Percentiles rank a stretch among this genome's conserved stretches.
These are phyloP conservation scores for Echinochloa phyllopogon DNA, from an alignment of 176 grass and related monocot genomes.

Conservation along the genomic window DNA sequence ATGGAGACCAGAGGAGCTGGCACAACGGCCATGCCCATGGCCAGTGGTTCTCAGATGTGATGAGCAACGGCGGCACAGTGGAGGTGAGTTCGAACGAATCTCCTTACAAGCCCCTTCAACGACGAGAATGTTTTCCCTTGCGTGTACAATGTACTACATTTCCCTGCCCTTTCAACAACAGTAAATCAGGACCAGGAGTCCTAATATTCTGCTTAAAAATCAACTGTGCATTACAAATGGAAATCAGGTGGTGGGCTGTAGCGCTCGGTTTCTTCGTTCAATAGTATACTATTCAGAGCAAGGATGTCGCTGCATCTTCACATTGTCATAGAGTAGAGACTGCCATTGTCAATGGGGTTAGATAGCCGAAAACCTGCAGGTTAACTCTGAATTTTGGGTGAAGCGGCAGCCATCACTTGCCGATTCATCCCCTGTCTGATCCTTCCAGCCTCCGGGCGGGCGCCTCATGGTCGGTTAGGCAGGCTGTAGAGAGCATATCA, in stretches of 20 bases:
- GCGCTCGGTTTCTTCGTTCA: background rate
- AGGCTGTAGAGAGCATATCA: conserved; percentile 26
- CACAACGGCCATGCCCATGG: conserved; percentile 17
- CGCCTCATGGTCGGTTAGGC: background rate
- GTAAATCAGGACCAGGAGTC: no score
- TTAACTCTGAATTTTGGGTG: background rate
- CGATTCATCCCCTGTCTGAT: background rate
- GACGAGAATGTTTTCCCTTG: background rate
- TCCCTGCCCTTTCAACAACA: no score
- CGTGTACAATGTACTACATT: no score
- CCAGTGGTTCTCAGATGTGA: conserved; percentile 35
- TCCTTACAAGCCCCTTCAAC: background rate
- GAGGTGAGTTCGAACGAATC: conserved; percentile 40
- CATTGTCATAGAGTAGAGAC: background rate
- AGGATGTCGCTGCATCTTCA: background rate
- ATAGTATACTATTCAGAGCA: background rate
- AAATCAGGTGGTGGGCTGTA: background rate
- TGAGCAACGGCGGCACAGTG: conserved; percentile 29
- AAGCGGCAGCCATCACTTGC: background rate
- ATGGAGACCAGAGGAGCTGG: conserved; percentile 35
- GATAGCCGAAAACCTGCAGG: background rate
- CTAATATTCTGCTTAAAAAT: no score
- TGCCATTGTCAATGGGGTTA: background rate
- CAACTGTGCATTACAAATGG: no score
- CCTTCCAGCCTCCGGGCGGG: background rate